phyloP scores from a whole-genome alignment of 306 rosid species.

The Cyamopsis tetragonoloba region DNA sequence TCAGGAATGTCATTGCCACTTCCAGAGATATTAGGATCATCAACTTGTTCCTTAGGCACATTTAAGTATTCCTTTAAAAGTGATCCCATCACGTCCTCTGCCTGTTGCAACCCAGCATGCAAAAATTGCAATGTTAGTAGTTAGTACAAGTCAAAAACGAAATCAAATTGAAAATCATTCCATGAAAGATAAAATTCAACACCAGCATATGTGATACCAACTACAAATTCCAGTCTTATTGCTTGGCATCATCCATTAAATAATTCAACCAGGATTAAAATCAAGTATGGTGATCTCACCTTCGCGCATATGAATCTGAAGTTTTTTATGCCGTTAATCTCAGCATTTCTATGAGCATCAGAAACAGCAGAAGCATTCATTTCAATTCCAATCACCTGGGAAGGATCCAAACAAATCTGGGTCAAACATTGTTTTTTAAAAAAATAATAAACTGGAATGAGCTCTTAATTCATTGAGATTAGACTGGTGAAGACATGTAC shows the following conservation, averaged over 20 bases:
- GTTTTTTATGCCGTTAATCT: conserved; percentile 84
- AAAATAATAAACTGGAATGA: background rate
- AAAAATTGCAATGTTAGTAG: background rate
- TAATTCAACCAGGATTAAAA: conserved; percentile 20
- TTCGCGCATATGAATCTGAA: conserved; percentile 78
- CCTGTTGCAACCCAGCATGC: conserved; percentile 49
- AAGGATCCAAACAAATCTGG: conserved; percentile 18
- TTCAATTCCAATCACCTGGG: conserved; percentile 94
- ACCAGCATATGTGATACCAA: background rate
- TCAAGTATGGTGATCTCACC: conserved; percentile 48
- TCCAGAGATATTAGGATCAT: conserved; percentile 29
- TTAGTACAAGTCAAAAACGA: conserved; percentile 10
- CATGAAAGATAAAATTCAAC: background rate
- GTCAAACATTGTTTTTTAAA: conserved; percentile 2
- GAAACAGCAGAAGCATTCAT: conserved; percentile 93
- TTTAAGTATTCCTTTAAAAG: conserved; percentile 68
- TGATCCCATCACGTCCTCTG: conserved; percentile 92
- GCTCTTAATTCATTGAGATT: background rate
- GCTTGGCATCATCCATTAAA: background rate
- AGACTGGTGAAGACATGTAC: background rate
- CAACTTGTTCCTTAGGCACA: conserved; percentile 46
- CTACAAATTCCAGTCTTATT: conserved; percentile 1
- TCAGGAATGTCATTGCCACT: conserved; percentile 28
- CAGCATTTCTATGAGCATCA: conserved; percentile 88
- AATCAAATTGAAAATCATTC: background rate